Evolutionary conservation across 2,329 filamentous ascomycete genomes (phyloP).

Genomic region (Ceratocystis lukuohia): DNA sequence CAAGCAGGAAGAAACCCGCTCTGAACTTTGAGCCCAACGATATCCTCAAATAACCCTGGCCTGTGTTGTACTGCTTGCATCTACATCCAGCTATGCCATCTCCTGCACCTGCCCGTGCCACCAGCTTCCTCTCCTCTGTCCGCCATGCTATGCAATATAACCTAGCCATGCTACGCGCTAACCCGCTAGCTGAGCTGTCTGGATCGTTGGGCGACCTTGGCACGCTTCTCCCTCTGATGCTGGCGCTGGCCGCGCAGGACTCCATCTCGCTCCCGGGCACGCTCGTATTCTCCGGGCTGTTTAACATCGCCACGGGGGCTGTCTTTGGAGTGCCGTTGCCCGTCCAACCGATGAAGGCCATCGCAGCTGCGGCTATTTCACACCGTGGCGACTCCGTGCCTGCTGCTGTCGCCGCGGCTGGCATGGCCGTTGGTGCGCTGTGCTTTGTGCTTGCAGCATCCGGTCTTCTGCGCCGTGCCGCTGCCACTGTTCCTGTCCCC

Average conservation of each 20-base stretch:
- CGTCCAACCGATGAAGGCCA: constrained; percentile 84
- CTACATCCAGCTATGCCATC: not conserved
- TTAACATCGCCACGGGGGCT: constrained; percentile 70
- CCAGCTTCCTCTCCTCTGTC: not conserved
- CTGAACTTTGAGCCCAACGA: not conserved
- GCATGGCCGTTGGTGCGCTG: constrained; percentile 56
- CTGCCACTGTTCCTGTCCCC: constrained; percentile 63
- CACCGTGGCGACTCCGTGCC: constrained; percentile 38
- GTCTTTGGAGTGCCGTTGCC: constrained; percentile 80
- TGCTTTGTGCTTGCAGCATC: constrained; percentile 68
- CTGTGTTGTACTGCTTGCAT: not conserved
- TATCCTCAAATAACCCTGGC: not conserved
- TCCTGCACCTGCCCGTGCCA: not conserved
- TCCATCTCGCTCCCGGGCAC: constrained; percentile 75
- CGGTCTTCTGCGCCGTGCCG: constrained; percentile 62
- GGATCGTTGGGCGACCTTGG: constrained; percentile 80
- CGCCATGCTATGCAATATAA: constrained; percentile 34
- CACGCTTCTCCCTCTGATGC: constrained; percentile 77
- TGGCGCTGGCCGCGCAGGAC: constrained; percentile 63
- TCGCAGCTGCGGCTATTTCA: constrained; percentile 77
- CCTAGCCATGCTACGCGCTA: constrained; percentile 33
- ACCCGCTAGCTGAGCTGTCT: constrained; percentile 59
- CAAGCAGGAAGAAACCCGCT: not conserved
- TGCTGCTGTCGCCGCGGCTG: constrained; percentile 55
- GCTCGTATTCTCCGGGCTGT: constrained; percentile 74